phyloP scores from a whole-genome alignment of 2,329 filamentous ascomycete genomes.

The Colletotrichum gigasporum region DNA sequence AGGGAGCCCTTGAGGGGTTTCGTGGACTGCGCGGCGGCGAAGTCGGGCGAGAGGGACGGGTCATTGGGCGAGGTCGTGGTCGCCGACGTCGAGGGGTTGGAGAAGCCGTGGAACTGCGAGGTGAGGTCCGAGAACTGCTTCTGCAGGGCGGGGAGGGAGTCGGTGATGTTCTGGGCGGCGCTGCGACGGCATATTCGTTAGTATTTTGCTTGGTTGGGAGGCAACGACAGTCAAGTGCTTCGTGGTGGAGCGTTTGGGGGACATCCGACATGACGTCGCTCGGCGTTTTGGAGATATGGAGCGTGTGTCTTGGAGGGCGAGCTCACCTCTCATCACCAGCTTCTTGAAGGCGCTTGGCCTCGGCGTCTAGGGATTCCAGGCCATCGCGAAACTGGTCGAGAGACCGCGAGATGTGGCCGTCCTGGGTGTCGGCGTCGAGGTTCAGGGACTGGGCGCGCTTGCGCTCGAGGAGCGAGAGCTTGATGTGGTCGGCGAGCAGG shows the following conservation, averaged over 20 bases:
- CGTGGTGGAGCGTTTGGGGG: slow-evolving; percentile 35
- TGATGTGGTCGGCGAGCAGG: slow-evolving; percentile 95
- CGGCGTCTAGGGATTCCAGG: slow-evolving; percentile 73
- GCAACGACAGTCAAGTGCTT: too few species aligned
- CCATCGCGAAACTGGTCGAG: slow-evolving; percentile 87
- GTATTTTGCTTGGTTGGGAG: not conserved
- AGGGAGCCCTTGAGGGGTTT: slow-evolving; percentile 36
- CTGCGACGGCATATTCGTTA: slow-evolving; percentile 41
- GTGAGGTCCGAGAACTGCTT: slow-evolving; percentile 81
- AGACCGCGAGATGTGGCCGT: slow-evolving; percentile 88
- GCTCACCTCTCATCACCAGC: slow-evolving; percentile 70
- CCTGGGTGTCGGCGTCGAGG: slow-evolving; percentile 81
- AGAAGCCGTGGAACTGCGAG: slow-evolving; percentile 80
- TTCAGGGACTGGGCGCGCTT: slow-evolving; percentile 85
- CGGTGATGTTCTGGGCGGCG: slow-evolving; percentile 60
- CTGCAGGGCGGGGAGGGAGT: slow-evolving; percentile 75
- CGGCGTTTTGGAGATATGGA: not conserved
- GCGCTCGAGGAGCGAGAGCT: slow-evolving; percentile 91
- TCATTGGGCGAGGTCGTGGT: slow-evolving; percentile 72
- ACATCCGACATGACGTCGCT: slow-evolving; percentile 6
- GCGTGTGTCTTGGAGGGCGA: not conserved
- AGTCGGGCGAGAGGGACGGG: slow-evolving; percentile 68
- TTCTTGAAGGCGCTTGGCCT: slow-evolving; percentile 71
- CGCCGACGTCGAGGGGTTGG: slow-evolving; percentile 57
- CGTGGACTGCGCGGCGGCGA: slow-evolving; percentile 67